These are phyloP conservation scores for Sungouiozyma ichnusensis DNA, from an alignment of 805 yeast species.

Conservation along the genomic window DNA sequence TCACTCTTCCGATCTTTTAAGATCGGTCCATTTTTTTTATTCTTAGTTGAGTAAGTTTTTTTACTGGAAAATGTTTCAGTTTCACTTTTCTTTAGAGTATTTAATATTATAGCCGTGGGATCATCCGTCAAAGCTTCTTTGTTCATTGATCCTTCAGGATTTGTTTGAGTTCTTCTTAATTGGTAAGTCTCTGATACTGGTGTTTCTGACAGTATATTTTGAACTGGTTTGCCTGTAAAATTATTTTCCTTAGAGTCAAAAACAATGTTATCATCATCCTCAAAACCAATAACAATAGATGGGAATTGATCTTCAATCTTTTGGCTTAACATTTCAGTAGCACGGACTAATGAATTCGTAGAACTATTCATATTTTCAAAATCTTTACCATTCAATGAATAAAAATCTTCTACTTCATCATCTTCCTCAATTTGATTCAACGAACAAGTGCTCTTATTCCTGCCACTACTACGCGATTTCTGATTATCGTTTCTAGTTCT, in stretches of 20 bases:
- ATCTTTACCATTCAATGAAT: not conserved
- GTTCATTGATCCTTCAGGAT: not conserved
- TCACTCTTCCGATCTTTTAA: not conserved
- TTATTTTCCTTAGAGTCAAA: not conserved
- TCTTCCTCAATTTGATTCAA: slow-evolving; percentile 29
- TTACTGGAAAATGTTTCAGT: not conserved
- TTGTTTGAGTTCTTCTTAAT: not conserved
- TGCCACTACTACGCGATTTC: not conserved
- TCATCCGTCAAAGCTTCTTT: not conserved
- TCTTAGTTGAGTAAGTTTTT: not conserved
- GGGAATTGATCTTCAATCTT: slow-evolving; percentile 16
- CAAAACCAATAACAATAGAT: slow-evolving; percentile 16
- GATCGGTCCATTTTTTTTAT: not conserved
- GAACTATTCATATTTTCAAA: not conserved
- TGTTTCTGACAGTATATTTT: too few species aligned
- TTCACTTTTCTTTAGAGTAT: not conserved
- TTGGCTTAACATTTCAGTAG: slow-evolving; percentile 5
- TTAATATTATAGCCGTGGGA: not conserved
- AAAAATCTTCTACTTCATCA: slow-evolving; percentile 12
- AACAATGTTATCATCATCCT: slow-evolving; percentile 6
- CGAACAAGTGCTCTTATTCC: slow-evolving; percentile 19
- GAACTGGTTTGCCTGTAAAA: not conserved
- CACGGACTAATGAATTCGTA: not conserved
- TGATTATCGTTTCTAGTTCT: not conserved
- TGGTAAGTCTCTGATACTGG: too few species aligned